phyloP scores from a whole-genome alignment of 169 alveolate species.

The Toxoplasma gondii region DNA sequence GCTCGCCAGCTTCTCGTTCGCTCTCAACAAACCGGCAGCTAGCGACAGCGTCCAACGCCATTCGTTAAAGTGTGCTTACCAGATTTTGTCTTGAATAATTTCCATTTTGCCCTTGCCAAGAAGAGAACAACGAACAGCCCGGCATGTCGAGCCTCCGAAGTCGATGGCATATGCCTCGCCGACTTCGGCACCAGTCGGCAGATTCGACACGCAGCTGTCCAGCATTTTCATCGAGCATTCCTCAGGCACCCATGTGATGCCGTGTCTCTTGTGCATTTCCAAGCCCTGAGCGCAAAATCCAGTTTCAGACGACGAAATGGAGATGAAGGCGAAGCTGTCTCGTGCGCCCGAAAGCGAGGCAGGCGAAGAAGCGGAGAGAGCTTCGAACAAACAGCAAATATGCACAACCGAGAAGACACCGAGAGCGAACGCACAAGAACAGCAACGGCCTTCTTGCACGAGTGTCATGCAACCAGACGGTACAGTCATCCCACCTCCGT shows the following conservation, averaged over 20 bases:
- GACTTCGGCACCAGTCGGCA: slow-evolving; percentile 88
- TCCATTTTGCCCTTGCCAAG: slow-evolving; percentile 74
- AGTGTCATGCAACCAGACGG: too few species aligned
- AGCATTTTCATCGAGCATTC: slow-evolving; percentile 69
- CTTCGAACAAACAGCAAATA: too few species aligned
- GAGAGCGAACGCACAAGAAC: too few species aligned
- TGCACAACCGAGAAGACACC: too few species aligned
- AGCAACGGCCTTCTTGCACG: too few species aligned
- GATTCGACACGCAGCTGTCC: slow-evolving; percentile 83
- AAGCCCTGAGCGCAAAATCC: slow-evolving; percentile 42
- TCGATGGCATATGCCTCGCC: slow-evolving; percentile 90
- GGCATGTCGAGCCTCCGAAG: slow-evolving; percentile 89
- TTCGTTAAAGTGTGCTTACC: not conserved
- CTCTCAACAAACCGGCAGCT: not conserved
- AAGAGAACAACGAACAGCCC: slow-evolving; percentile 86
- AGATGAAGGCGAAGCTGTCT: not conserved
- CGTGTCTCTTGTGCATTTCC: slow-evolving; percentile 57
- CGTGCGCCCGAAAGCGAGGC: too few species aligned
- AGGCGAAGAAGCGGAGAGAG: too few species aligned
- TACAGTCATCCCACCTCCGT: too few species aligned
- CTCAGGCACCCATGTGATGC: slow-evolving; percentile 61
- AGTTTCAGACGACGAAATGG: not conserved
- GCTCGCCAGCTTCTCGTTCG: not conserved
- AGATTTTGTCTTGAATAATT: slow-evolving; percentile 31
- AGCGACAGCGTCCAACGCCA: not conserved